Evolutionary conservation across 768 basidiomycete species (phyloP).

Genomic region (Mycena epipterygia): DNA sequence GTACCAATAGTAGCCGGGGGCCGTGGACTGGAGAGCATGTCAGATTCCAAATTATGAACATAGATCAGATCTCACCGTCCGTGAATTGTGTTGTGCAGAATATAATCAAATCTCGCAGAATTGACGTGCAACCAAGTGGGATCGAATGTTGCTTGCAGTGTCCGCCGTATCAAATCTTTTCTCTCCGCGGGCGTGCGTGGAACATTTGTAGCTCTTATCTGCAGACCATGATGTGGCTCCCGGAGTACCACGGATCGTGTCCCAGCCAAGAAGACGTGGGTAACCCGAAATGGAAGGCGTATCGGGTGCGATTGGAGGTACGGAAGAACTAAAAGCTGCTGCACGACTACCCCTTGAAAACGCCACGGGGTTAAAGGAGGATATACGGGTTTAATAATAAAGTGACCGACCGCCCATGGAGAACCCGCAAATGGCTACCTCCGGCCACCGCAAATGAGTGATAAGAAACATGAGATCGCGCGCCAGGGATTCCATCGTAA

Average conservation of each 20-base stretch:
- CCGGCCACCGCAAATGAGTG: slow-evolving; percentile 38
- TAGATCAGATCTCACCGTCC: slow-evolving; percentile 14
- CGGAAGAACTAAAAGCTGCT: slow-evolving; percentile 42
- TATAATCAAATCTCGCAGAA: slow-evolving; percentile 9
- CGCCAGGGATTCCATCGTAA: slow-evolving; percentile 45
- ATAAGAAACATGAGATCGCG: slow-evolving; percentile 43
- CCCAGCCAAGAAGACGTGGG: slow-evolving; percentile 40
- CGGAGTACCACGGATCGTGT: slow-evolving; percentile 32
- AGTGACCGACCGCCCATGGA: slow-evolving; percentile 47
- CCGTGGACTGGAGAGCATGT: slow-evolving; percentile 6
- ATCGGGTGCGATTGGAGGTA: slow-evolving; percentile 38
- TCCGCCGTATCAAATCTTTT: slow-evolving; percentile 11
- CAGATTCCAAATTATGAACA: not conserved
- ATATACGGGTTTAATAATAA: not conserved
- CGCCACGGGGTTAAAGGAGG: not conserved
- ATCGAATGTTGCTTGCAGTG: slow-evolving; percentile 25
- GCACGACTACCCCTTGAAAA: slow-evolving; percentile 35
- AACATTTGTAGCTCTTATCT: slow-evolving; percentile 22
- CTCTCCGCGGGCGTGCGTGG: slow-evolving; percentile 21
- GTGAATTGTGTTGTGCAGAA: slow-evolving; percentile 6
- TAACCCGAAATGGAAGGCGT: slow-evolving; percentile 38
- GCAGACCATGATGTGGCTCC: slow-evolving; percentile 16
- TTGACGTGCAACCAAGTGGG: slow-evolving; percentile 23
- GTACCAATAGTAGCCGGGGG: slow-evolving; percentile 27
- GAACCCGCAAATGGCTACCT: slow-evolving; percentile 44